Conservation (phyloP, 495 filamentous ascomycete species). For the Xylaria curta region DNA sequence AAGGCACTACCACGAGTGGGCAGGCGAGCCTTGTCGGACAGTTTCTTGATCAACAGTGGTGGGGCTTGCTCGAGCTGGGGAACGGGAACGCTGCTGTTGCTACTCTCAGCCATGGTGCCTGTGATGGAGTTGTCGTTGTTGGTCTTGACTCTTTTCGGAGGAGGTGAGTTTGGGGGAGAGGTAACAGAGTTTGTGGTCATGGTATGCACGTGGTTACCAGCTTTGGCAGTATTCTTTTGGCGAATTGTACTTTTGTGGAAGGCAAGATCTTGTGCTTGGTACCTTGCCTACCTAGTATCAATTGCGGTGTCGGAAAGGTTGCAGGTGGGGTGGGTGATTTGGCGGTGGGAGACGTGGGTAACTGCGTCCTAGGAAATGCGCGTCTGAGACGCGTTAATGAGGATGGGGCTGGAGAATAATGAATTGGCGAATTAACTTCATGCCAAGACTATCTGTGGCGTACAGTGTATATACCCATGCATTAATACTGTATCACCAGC, state of each 20-base stretch:
- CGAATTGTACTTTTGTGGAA: neutral
- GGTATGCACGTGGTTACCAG: slow-evolving; percentile 38
- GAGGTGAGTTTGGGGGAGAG: slow-evolving; percentile 52
- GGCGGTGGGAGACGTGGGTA: slow-evolving; percentile 10
- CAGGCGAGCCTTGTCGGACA: slow-evolving; percentile 71
- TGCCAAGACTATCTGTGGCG: slow-evolving; percentile 5
- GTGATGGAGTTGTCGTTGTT: slow-evolving; percentile 21
- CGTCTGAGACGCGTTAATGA: slow-evolving; percentile 42
- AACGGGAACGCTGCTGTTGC: slow-evolving; percentile 46
- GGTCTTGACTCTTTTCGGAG: slow-evolving; percentile 57
- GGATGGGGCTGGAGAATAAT: slow-evolving; percentile 2
- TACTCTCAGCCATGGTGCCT: slow-evolving; percentile 25
- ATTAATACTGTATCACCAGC: neutral
- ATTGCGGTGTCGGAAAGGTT: slow-evolving; percentile 3
- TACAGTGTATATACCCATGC: neutral
- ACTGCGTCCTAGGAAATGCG: slow-evolving; percentile 28
- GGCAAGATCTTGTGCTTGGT: neutral
- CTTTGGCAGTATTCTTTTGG: slow-evolving; percentile 8
- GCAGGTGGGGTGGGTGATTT: neutral
- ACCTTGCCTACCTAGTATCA: no score
- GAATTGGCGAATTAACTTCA: slow-evolving; percentile 29
- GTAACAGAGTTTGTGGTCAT: slow-evolving; percentile 62
- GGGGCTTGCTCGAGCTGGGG: slow-evolving; percentile 48
- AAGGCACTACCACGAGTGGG: slow-evolving; percentile 89
- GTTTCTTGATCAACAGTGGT: slow-evolving; percentile 82